phyloP scores from a whole-genome alignment of 202 grass and related monocot species.

The Setaria viridis region DNA sequence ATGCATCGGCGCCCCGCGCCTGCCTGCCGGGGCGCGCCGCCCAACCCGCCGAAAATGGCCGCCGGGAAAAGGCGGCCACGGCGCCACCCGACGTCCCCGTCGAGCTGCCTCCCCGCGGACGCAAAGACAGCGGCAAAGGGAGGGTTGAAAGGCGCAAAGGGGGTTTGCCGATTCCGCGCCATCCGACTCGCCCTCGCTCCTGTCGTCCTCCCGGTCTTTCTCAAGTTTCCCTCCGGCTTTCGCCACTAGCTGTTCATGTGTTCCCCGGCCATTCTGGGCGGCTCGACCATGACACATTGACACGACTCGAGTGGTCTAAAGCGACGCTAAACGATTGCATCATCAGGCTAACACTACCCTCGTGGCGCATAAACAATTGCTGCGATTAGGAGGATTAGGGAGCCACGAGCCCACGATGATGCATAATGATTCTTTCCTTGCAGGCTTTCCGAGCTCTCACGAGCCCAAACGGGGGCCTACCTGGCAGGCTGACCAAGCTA shows the following conservation, averaged over 20 bases:
- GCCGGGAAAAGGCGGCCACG: neutral
- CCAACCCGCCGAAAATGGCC: conserved; percentile 13
- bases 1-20: neutral
- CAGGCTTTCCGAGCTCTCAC: conserved; percentile 31
- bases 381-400: neutral
- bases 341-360: no score
- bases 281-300: neutral
- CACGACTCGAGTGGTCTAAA: neutral
- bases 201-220: conserved; percentile 3
- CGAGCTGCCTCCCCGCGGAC: conserved; percentile 34
- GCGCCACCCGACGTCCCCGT: conserved; percentile 29
- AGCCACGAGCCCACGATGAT: neutral
- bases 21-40: neutral
- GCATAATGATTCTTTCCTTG: conserved; percentile 50
- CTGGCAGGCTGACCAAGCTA: conserved; percentile 39
- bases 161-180: conserved; percentile 5
- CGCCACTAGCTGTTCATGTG: neutral
- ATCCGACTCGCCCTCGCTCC: neutral
- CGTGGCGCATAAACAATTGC: neutral
- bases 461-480: neutral
- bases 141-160: neutral
- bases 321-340: neutral
- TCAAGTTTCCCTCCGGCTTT: conserved; percentile 8
- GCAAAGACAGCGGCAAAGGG: neutral
- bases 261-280: neutral